phyloP scores from a whole-genome alignment of 2,329 filamentous ascomycete genomes.

The Cladorrhinum sp. region DNA sequence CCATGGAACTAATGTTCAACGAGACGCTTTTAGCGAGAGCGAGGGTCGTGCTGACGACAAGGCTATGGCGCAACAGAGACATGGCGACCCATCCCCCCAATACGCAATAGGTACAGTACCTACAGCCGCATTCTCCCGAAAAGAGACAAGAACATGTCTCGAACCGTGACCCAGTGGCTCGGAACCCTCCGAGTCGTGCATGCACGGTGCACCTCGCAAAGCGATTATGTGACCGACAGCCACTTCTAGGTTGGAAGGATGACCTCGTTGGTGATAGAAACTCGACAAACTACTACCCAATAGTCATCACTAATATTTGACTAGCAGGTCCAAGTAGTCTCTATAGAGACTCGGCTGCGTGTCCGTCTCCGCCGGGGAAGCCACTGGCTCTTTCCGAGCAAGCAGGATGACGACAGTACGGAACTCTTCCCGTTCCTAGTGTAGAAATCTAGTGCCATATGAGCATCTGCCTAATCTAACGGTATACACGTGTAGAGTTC shows the following conservation, averaged over 20 bases:
- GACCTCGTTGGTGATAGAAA: not conserved
- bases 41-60: not conserved
- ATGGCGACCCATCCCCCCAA: no score
- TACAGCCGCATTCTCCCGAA: no score
- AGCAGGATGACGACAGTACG: not conserved
- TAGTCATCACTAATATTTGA: not conserved
- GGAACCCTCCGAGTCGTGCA: not conserved
- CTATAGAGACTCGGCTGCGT: not conserved
- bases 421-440: not conserved
- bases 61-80: not conserved
- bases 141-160: no score
- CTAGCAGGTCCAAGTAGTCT: not conserved
- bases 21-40: not conserved
- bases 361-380: not conserved
- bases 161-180: no score
- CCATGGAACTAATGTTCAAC: not conserved
- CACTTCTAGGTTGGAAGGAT: no score
- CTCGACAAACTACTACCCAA: not conserved
- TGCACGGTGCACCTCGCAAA: not conserved
- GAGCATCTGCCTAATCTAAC: no score
- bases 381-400: not conserved
- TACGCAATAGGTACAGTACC: no score
- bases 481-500: no score
- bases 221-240: not conserved
- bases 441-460: no score